A percentile compares a stretch with the other conserved stretches of the same genome.
Evolutionary conservation across 805 yeast genomes (phyloP).

Genomic region (Candida vartiovaarae): DNA sequence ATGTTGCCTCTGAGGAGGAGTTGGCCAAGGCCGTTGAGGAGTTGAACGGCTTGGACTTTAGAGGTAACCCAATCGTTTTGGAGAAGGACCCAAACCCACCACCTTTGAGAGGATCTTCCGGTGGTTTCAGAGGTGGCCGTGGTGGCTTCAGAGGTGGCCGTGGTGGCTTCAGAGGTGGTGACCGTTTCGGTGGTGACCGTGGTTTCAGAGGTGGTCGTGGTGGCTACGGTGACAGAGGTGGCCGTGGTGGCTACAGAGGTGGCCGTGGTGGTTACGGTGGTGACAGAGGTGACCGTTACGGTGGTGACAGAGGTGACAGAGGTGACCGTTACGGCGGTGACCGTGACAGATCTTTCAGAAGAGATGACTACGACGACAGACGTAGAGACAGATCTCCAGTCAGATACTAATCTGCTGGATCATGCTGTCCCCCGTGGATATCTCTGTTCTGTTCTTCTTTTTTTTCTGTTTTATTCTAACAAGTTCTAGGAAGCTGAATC

Average conservation of each 20-base stretch:
- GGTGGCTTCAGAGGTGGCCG: conserved; percentile 35
- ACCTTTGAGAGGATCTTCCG: conserved; percentile 41
- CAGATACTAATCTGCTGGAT: conserved; percentile 39
- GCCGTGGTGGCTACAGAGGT: conserved; percentile 38
- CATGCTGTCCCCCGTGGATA: too few relatives aligned
- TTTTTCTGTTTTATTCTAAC: too few relatives aligned
- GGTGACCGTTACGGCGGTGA: conserved; percentile 8
- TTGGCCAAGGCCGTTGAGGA: conserved; percentile 67
- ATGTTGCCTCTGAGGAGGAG: conserved; percentile 58
- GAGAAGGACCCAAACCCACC: conserved; percentile 68
- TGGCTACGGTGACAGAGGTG: conserved; percentile 31
- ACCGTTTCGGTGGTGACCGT: conserved; percentile 18
- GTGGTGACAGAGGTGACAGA: conserved; percentile 27
- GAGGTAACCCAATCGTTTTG: conserved; percentile 61
- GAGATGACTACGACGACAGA: conserved; percentile 9
- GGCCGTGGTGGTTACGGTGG: conserved; percentile 22
- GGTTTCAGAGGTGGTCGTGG: conserved; percentile 37
- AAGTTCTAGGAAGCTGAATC: too few relatives aligned
- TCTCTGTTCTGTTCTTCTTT: too few relatives aligned
- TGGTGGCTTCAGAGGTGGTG: conserved; percentile 36
- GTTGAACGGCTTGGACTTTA: conserved; percentile 63
- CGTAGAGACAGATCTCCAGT: conserved; percentile 69
- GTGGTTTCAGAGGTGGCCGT: conserved; percentile 31
- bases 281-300: conserved; percentile 25
- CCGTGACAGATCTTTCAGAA: conserved; percentile 17